Evolutionary conservation across 225 moss, liverwort and hornwort species (phyloP).

Genomic region (Pseudoscleropodium purum): DNA sequence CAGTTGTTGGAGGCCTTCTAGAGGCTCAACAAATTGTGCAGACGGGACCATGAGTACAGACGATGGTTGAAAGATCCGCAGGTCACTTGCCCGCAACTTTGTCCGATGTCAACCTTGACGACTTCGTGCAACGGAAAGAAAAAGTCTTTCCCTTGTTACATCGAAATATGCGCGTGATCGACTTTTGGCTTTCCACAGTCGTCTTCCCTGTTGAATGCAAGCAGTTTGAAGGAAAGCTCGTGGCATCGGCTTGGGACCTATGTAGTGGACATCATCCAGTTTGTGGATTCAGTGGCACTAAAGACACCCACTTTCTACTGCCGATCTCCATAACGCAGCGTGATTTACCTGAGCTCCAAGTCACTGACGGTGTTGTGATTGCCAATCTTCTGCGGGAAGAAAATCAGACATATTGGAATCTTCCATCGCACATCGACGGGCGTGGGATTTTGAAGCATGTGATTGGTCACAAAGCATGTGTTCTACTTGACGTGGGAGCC

Average conservation of each 20-base stretch:
- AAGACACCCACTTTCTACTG: slow-evolving; percentile 24
- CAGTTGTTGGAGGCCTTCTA: slow-evolving; percentile 19
- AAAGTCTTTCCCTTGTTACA: slow-evolving; percentile 6
- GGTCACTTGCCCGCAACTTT: background rate
- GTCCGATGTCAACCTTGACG: slow-evolving; percentile 13
- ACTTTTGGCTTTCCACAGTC: slow-evolving; percentile 14
- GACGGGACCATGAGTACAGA: slow-evolving; percentile 7
- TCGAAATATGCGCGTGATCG: slow-evolving; percentile 26
- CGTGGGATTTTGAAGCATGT: background rate
- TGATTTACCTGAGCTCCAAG: slow-evolving; percentile 9
- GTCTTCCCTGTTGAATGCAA: slow-evolving; percentile 20
- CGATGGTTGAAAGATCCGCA: slow-evolving; percentile 11
- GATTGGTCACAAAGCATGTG: background rate
- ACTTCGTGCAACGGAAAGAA: background rate
- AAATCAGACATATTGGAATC: background rate
- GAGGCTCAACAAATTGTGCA: background rate
- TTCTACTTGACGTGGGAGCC: slow-evolving; percentile 30
- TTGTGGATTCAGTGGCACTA: slow-evolving; percentile 31
- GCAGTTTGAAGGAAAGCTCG: slow-evolving; percentile 15
- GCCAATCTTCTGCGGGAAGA: background rate
- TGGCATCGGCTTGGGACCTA: slow-evolving; percentile 32
- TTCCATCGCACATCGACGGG: background rate
- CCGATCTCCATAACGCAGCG: slow-evolving; percentile 9
- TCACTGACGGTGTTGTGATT: slow-evolving; percentile 15
- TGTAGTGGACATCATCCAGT: background rate